Conservation (phyloP, 257 asterid species). For the Plantago ovata region DNA sequence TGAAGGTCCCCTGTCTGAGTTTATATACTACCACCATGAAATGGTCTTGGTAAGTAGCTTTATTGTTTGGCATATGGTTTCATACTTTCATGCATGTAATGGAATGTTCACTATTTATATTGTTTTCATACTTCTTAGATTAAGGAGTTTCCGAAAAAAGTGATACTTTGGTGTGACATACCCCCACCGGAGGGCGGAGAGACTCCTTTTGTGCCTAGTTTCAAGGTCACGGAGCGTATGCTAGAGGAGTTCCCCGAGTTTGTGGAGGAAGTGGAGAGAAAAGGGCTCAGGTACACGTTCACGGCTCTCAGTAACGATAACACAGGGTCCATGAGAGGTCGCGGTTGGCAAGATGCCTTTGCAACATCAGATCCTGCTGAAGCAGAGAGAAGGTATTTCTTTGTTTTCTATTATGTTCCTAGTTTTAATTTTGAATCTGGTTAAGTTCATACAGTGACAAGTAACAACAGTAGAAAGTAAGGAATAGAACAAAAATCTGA, state of each 20-base stretch:
- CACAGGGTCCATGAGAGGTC: conserved; percentile 69
- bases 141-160: conserved; percentile 68
- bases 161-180: conserved; percentile 64
- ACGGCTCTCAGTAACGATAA: conserved; percentile 58
- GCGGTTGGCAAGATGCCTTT: conserved; percentile 88
- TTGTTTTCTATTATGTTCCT: neutral
- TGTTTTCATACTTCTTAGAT: conserved; percentile 31
- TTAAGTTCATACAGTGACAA: too few species aligned
- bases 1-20: conserved; percentile 80
- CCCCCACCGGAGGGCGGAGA: conserved; percentile 88
- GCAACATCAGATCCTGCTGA: conserved; percentile 63
- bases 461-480: too few species aligned
- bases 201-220: conserved; percentile 83
- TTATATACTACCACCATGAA: conserved; percentile 80
- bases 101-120: neutral
- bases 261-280: conserved; percentile 67
- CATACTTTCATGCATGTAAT: neutral
- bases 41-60: conserved; percentile 63
- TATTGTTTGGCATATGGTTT: neutral
- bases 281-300: conserved; percentile 66
- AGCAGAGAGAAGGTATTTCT: conserved; percentile 61
- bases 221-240: conserved; percentile 62
- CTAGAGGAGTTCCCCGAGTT: conserved; percentile 68
- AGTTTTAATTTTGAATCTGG: too few species aligned
- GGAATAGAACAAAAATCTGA: too few species aligned